phyloP scores from a whole-genome alignment of 768 basidiomycete species.

The Phlebiopsis flavidoalba region DNA sequence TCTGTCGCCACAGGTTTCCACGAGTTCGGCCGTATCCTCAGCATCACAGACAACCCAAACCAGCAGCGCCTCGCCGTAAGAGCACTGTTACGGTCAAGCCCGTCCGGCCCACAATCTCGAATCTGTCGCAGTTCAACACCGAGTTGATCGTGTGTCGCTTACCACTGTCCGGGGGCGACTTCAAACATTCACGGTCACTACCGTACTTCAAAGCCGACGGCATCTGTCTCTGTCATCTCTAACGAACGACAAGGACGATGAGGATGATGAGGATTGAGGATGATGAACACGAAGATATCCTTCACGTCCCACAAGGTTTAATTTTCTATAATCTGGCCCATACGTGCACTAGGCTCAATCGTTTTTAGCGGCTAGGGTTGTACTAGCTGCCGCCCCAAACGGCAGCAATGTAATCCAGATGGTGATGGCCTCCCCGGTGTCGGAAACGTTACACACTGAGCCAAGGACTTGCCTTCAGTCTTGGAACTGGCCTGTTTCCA shows the following conservation, averaged over 20 bases:
- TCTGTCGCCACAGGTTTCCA: neutral
- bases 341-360: neutral
- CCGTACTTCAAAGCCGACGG: neutral
- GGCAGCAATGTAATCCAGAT: slow-evolving; percentile 23
- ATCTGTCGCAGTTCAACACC: neutral
- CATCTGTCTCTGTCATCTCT: neutral
- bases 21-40: neutral
- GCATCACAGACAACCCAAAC: neutral
- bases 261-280: slow-evolving; percentile 15
- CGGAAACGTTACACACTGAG: slow-evolving; percentile 35
- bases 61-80: neutral
- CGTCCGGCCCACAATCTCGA: slow-evolving; percentile 2
- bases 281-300: slow-evolving; percentile 9
- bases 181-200: slow-evolving; percentile 6
- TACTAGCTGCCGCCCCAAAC: neutral
- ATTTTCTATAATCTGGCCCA: neutral
- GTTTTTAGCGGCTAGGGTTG: neutral
- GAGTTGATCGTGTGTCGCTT: neutral
- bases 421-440: slow-evolving; percentile 28
- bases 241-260: slow-evolving; percentile 7
- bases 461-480: slow-evolving; percentile 48
- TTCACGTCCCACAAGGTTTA: neutral
- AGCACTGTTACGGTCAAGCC: slow-evolving; percentile 15
- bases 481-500: slow-evolving; percentile 67
- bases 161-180: neutral